Conservation (phyloP, 129 eudicot genomes). For the Solidago caesia region DNA sequence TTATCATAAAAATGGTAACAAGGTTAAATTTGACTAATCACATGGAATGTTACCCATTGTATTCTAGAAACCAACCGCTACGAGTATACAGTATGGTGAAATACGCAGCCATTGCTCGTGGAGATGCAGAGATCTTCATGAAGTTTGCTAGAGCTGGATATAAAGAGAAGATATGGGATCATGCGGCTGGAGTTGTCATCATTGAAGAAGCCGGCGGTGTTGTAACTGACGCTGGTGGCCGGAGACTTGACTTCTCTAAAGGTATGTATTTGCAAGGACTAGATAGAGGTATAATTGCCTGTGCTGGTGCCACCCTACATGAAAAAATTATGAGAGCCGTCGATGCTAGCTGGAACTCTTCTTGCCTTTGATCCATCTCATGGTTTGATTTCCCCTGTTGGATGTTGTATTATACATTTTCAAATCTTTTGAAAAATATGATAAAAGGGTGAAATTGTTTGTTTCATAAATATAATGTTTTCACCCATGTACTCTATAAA, state of each 20-base stretch:
- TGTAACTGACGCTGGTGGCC: conserved; percentile 86
- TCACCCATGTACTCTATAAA: neutral
- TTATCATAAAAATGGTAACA: neutral
- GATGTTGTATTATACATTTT: conserved; percentile 26
- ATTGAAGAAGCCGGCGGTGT: conserved; percentile 91
- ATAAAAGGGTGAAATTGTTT: conserved; percentile 3
- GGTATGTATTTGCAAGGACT: conserved; percentile 76
- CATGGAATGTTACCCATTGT: conserved; percentile 1
- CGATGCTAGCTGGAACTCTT: conserved; percentile 96
- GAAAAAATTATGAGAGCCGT: conserved; percentile 74
- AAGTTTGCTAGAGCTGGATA: conserved; percentile 82
- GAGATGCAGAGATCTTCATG: conserved; percentile 92
- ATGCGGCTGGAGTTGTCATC: conserved; percentile 88
- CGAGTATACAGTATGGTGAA: conserved; percentile 89
- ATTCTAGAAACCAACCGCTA: conserved; percentile 68
- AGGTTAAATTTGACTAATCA: conserved; percentile 6
- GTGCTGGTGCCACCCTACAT: conserved; percentile 70
- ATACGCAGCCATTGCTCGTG: conserved; percentile 90
- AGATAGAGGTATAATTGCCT: conserved; percentile 84
- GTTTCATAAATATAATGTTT: conserved; percentile 9
- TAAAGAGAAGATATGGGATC: conserved; percentile 96
- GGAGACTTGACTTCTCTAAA: conserved; percentile 67
- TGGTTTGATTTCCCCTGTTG: conserved; percentile 10
- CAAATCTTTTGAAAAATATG: neutral
- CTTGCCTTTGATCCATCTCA: conserved; percentile 52